Conservation (phyloP, 1,284 basidiomycete genomes). For the Austroboletus olivaceoglutinosus region DNA sequence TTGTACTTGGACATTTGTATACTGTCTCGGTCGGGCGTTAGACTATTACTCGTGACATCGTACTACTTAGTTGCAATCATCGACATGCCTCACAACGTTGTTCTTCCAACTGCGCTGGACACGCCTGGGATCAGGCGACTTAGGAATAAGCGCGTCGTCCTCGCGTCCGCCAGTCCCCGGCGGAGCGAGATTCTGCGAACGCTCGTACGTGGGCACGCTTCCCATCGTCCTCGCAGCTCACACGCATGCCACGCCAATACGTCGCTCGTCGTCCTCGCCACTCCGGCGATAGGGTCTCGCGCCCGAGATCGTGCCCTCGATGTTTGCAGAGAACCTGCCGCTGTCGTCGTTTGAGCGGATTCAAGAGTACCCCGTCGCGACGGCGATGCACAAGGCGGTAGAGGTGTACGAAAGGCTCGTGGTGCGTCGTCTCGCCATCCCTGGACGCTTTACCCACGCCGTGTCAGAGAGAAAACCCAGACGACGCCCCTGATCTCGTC, state of each 20-base stretch:
- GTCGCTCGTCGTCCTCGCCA: no score
- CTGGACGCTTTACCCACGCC: not conserved
- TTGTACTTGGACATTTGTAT: no score
- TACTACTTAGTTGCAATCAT: no score
- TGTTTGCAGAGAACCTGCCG: constrained; percentile 81
- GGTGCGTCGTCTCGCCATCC: constrained; percentile 38
- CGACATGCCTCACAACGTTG: constrained; percentile 21
- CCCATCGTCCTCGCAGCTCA: no score
- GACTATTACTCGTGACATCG: no score
- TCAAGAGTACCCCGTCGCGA: constrained; percentile 93
- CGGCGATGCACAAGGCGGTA: constrained; percentile 87
- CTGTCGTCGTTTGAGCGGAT: constrained; percentile 70
- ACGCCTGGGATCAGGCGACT: constrained; percentile 74
- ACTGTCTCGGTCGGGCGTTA: no score
- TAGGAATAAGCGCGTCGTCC: constrained; percentile 69
- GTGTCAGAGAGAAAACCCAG: constrained; percentile 58
- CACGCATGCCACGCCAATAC: no score
- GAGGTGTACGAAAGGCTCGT: constrained; percentile 91
- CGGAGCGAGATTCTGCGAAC: constrained; percentile 82
- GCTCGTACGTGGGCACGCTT: constrained; percentile 50
- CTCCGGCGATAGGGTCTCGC: constrained; percentile 68
- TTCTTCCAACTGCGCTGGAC: constrained; percentile 72
- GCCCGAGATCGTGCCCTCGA: constrained; percentile 87
- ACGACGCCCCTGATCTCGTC: constrained; percentile 89
- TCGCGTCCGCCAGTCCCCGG: constrained; percentile 85